Percentiles rank a stretch among this genome's conserved stretches.
Conservation (phyloP, 2,329 filamentous ascomycete species). For the Rutstroemia sp. region DNA sequence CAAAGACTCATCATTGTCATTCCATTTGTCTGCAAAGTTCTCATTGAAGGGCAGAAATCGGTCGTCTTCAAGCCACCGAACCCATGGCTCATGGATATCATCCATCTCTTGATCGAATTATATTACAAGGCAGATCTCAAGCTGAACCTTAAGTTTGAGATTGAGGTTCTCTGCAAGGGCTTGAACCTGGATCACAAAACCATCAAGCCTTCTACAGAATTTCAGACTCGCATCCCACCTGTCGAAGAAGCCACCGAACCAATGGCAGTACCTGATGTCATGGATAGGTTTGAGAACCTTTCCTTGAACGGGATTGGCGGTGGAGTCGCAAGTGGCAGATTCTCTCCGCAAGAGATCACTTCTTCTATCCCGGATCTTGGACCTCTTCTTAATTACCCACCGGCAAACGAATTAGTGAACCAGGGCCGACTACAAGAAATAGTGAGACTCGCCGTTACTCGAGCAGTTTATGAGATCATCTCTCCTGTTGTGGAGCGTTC, state of each 20-base stretch:
- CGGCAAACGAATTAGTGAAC: constrained; percentile 70
- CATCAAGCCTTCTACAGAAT: constrained; percentile 80
- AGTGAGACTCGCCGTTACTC: constrained; percentile 76
- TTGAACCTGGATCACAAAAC: constrained; percentile 86
- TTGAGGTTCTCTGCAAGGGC: constrained; percentile 93
- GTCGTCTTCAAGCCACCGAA: constrained; percentile 91
- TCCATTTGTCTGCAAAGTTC: constrained; percentile 94
- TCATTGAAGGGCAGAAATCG: constrained; percentile 76
- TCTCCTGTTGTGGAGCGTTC: constrained; percentile 95
- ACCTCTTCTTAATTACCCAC: constrained; percentile 71
- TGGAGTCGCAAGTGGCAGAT: constrained; percentile 59
- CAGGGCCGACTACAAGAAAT: constrained; percentile 64
- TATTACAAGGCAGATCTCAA: constrained; percentile 92
- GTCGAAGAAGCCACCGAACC: constrained; percentile 53
- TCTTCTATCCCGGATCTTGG: constrained; percentile 79
- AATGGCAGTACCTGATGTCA: constrained; percentile 49
- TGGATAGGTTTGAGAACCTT: constrained; percentile 79
- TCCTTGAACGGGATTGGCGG: constrained; percentile 67
- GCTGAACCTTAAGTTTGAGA: constrained; percentile 96
- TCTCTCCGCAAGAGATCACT: constrained; percentile 71
- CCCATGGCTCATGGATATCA: constrained; percentile 95
- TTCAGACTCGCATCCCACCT: constrained; percentile 62
- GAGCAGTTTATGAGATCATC: constrained; percentile 92
- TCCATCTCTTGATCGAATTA: constrained; percentile 82
- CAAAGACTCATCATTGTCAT: constrained; percentile 89